Conservation (phyloP, 2,329 filamentous ascomycete genomes). For the Aspergillus ibericus region DNA sequence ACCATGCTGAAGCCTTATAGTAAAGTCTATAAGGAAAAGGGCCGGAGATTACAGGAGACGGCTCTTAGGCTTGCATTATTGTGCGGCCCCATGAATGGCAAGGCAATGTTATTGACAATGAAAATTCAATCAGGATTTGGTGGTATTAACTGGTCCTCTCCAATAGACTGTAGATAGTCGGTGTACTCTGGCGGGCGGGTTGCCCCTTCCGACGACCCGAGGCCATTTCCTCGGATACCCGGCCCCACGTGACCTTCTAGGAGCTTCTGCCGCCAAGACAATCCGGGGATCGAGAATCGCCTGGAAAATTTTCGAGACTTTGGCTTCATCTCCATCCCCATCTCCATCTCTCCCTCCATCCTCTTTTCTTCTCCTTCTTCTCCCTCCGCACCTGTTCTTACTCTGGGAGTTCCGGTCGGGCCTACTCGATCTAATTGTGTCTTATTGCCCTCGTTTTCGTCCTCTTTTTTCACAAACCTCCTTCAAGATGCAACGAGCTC, state of each 20-base stretch:
- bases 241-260: constrained; percentile 44
- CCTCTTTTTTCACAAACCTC: constrained; percentile 22
- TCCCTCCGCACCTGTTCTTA: constrained; percentile 32
- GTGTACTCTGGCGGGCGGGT: not conserved
- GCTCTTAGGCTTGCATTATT: not conserved
- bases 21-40: not conserved
- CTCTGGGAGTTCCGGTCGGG: constrained; percentile 37
- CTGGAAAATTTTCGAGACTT: constrained; percentile 46
- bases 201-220: constrained; percentile 24
- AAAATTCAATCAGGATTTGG: not conserved
- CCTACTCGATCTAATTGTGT: constrained; percentile 25
- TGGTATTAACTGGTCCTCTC: not conserved
- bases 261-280: constrained; percentile 45
- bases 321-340: constrained; percentile 37
- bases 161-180: too few relatives aligned
- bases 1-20: too few relatives aligned
- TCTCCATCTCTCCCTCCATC: constrained; percentile 29
- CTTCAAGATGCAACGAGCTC: constrained; percentile 87
- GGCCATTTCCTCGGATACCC: constrained; percentile 27
- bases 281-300: constrained; percentile 42
- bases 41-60: not conserved
- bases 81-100: not conserved
- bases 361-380: constrained; percentile 33
- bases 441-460: constrained; percentile 20
- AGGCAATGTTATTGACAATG: not conserved